A percentile compares a stretch with the other conserved stretches of the same genome.
These are phyloP conservation scores for Suhomyces emberorum DNA, from an alignment of 805 yeast genomes.

Conservation along the genomic window DNA sequence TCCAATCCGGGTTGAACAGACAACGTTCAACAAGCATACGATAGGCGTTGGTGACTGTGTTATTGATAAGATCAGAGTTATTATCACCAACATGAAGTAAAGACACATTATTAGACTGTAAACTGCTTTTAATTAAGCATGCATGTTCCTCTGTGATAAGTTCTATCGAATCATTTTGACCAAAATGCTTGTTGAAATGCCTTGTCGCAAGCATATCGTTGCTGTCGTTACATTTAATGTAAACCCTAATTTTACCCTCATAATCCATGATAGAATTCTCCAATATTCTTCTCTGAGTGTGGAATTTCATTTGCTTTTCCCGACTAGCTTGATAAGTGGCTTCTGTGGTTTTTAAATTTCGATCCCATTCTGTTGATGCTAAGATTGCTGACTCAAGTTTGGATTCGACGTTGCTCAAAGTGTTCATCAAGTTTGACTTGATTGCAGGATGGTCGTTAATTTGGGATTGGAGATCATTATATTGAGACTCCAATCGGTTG, in stretches of 20 bases:
- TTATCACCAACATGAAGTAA: conserved; percentile 17
- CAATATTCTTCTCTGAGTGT: conserved; percentile 37
- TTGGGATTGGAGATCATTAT: conserved; percentile 13
- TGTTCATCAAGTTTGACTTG: conserved; percentile 16
- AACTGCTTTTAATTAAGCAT: conserved; percentile 16
- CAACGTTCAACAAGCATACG: conserved; percentile 6
- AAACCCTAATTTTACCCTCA: conserved; percentile 25
- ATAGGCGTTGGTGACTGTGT: conserved; percentile 10
- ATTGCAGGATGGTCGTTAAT: conserved; percentile 16
- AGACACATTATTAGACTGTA: conserved; percentile 17
- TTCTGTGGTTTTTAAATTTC: conserved; percentile 1
- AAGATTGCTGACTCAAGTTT: conserved; percentile 16
- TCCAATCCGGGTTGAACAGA: conserved; percentile 1
- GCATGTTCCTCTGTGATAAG: conserved; percentile 20
- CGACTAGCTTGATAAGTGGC: conserved; percentile 1
- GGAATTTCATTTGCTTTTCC: conserved; percentile 32
- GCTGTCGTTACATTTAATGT: conserved; percentile 10
- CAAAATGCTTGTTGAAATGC: conserved; percentile 19
- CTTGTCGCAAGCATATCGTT: not conserved
- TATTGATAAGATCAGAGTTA: conserved; percentile 1
- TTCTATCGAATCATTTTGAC: not conserved
- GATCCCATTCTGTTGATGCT: conserved; percentile 17
- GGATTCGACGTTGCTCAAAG: conserved; percentile 17
- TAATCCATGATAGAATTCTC: conserved; percentile 47
- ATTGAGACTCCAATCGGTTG: conserved; percentile 5